Base-by-base conservation (phyloP, 352 stramenopile genomes). In the Globisporangium paroecandrum region DNA sequence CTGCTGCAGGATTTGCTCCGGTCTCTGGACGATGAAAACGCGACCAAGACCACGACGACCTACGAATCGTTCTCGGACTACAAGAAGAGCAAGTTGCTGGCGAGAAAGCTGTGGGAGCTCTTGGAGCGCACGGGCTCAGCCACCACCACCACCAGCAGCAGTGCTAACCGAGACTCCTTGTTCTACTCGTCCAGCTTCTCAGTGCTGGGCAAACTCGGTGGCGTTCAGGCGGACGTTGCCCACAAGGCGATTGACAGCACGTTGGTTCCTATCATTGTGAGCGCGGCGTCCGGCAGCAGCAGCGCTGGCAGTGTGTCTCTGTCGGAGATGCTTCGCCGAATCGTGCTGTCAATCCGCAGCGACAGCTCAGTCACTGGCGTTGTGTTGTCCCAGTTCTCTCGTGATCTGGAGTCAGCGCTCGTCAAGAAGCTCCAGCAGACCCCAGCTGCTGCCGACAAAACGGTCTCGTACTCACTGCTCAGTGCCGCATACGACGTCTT, bases 121-220 rank as follows among this genome's bases (percentile, higher is more conserved):
- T 58, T 86, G 20, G 72, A 64, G 29, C 69, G 43, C 60, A 36
- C 73, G 47, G 63, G 3, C 20, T 62, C 29, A n/a, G 43, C 46
- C 13, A 20, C 3, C 5, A 47, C 46, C 13, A 20, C 3, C 5
- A 47, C 12, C 22, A 9, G 10, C 4, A 32, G 64, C 7, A 34
- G 58, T 10, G 34, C 29, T 15, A 20, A 41, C 8, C 55, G 27
- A 43, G 18, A 18, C n/a, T 9, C 69, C 5, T 54, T 69, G 27
- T 77, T 83, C 59, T 80, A 77, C 43, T 73, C 71, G 36, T 77
- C 73, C 13, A 74, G 73, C 47, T 83, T 87, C 49, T 72, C 63
- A 0, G 46, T 72, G 4, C 22, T 74, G 8, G 58, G 65, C 24
- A 68, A 68, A 20, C 69, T 83, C 5, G 77, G 76, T 1, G 76